A percentile compares a stretch with the other conserved stretches of the same genome.
phyloP scores from a whole-genome alignment of 257 asterid genomes.

The Solanum paucissectum region DNA sequence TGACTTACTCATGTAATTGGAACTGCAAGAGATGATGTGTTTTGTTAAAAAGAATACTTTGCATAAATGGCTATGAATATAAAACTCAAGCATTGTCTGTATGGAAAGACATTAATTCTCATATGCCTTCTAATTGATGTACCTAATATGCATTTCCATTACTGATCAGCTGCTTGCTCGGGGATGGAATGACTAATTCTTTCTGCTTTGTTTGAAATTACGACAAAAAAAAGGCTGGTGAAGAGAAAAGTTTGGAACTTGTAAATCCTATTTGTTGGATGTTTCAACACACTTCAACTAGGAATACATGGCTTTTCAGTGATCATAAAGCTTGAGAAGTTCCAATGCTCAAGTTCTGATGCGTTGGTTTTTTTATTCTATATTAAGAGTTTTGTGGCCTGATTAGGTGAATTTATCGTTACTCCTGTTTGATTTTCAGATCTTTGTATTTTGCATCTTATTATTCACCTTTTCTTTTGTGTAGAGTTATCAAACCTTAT shows the following conservation, averaged over 20 bases:
- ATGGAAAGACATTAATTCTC: background rate
- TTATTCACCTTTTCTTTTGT: slow-evolving; percentile 13
- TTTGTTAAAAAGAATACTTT: background rate
- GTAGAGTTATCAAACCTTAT: slow-evolving; percentile 86
- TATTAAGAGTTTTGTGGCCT: background rate
- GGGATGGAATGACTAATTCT: background rate
- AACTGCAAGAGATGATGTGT: background rate
- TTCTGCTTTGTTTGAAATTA: background rate
- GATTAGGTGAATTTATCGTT: background rate
- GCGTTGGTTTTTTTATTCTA: background rate
- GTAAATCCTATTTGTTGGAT: background rate
- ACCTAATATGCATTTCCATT: background rate
- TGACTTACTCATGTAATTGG: background rate
- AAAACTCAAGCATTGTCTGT: background rate
- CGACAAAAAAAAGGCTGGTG: background rate
- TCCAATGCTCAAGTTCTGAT: background rate
- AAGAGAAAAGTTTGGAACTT: background rate
- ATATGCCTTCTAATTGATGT: background rate
- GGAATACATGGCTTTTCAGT: background rate
- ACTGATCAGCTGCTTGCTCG: background rate
- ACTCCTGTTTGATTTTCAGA: background rate
- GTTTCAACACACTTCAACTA: background rate
- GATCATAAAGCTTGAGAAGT: background rate
- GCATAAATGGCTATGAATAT: background rate
- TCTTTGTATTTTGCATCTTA: background rate